A percentile compares a stretch with the other conserved stretches of the same genome.
phyloP scores from a whole-genome alignment of 257 asterid genomes.

The Scutellaria baicalensis region DNA sequence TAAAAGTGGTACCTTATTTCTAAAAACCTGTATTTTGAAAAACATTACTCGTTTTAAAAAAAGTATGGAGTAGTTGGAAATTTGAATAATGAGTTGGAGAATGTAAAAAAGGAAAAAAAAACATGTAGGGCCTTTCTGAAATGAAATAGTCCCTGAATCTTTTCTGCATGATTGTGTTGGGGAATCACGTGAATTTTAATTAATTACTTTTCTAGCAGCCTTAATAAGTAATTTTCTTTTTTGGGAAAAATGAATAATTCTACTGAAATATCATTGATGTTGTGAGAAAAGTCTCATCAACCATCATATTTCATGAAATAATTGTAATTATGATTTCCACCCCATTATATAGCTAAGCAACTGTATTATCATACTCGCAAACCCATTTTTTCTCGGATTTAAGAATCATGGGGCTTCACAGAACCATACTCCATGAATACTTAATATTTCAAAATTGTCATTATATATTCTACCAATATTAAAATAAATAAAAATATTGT shows the following conservation, averaged over 20 bases:
- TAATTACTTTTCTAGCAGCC: neutral
- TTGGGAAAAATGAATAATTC: neutral
- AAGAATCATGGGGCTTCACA: too few relatives aligned
- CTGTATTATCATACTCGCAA: too few relatives aligned
- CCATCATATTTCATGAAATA: neutral
- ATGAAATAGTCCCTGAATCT: slow-evolving; percentile 15
- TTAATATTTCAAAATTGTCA: too few relatives aligned
- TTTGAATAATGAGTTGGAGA: neutral
- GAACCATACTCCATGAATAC: too few relatives aligned
- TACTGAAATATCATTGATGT: slow-evolving; percentile 2
- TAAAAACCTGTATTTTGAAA: too few relatives aligned
- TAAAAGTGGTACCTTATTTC: too few relatives aligned
- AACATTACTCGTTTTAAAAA: too few relatives aligned
- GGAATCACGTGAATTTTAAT: slow-evolving; percentile 5
- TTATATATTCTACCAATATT: too few relatives aligned
- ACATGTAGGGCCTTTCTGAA: neutral
- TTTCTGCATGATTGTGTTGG: slow-evolving; percentile 10
- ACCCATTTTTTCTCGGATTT: too few relatives aligned
- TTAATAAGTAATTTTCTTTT: neutral
- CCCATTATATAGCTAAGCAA: neutral
- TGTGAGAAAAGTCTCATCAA: neutral
- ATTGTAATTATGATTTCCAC: neutral
- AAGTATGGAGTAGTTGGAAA: neutral
- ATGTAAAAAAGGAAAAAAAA: neutral
- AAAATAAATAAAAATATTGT: neutral